phyloP scores from a whole-genome alignment of 2,329 filamentous ascomycete genomes.

The Leptographium procerum region DNA sequence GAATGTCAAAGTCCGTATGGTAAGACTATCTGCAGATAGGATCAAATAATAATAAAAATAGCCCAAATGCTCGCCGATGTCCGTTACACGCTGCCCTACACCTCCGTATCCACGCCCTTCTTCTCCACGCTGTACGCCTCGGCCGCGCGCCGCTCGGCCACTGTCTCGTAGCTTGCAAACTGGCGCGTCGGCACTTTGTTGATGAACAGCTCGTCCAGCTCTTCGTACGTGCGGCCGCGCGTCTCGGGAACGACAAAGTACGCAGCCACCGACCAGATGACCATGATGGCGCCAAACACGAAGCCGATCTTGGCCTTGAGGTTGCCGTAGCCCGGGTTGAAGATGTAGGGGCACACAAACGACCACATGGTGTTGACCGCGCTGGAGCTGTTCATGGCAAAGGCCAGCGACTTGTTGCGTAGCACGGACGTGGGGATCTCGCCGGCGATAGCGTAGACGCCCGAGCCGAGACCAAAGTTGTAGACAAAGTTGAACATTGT shows the following conservation, averaged over 20 bases:
- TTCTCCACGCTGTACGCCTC: too few relatives aligned
- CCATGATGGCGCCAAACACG: constrained; percentile 22
- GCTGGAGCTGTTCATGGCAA: constrained; percentile 24
- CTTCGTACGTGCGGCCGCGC: constrained; percentile 32
- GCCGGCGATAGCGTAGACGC: constrained; percentile 24
- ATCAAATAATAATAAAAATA: too few relatives aligned
- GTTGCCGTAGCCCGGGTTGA: constrained; percentile 16
- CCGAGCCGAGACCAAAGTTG: constrained; percentile 29
- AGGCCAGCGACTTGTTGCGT: constrained; percentile 27
- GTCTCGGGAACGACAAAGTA: constrained; percentile 36
- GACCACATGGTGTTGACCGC: constrained; percentile 10
- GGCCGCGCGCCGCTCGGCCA: too few relatives aligned
- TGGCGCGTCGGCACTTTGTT: constrained; percentile 9
- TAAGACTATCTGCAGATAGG: too few relatives aligned
- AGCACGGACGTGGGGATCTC: constrained; percentile 27
- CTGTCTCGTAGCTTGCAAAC: constrained; percentile 4
- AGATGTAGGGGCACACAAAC: constrained; percentile 13
- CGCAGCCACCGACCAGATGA: constrained; percentile 19
- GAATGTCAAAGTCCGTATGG: too few relatives aligned
- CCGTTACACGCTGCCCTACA: too few relatives aligned
- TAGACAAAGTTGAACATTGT: too few relatives aligned
- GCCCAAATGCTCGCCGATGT: too few relatives aligned
- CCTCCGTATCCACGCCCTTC: too few relatives aligned
- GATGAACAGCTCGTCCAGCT: constrained; percentile 32
- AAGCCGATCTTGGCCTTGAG: constrained; percentile 24